Evolutionary conservation across 2,329 filamentous ascomycete genomes (phyloP), one percentile per base, ranked within the genome.

Genomic region (Epichloe coenophiala): DNA sequence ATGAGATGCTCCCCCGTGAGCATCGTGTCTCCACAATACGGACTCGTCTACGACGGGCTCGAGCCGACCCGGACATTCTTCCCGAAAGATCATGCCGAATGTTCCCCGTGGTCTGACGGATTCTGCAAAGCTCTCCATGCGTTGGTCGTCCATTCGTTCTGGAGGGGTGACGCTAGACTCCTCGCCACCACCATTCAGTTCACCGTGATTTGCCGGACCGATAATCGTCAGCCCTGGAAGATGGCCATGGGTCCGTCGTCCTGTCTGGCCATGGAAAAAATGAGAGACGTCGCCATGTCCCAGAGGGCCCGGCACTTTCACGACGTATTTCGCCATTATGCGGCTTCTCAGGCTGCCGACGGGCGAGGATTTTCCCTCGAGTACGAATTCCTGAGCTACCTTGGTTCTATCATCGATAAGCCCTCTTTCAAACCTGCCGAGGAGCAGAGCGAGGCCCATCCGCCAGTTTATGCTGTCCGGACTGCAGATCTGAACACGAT

Each of bases 181-280:
- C 37, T 52, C 2, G 31, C 37, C 3, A 48, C 42, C 6, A 13
- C n/a, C n/a, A 51, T 51, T 6, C 50, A 51, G 27, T 51, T 27
- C 23, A 27, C 41, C 13, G 41, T 46, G 2, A 19, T 51, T 19
- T 51, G 46, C 27, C 45, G 50, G 3, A 38, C 33, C 1, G 46
- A 45, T n/a, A 40, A 51, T n/a, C 33, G 45, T 2, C 45, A 44
- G 41, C 45, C 50, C 3, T 51, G 50, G 46, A 33, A 33, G n/a
- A 31, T 51, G 39, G 39, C 45, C 1, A 45, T 45, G 33, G 13
- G 13, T 5, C 33, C 5, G 9, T 40, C 36, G 1, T 48, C 45
- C 9, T 48, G 50, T 46, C 31, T 21, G 15, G 45, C 8, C 2
- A 23, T 51, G n/a, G 33, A 51, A 15, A 35, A 19, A 1, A 11